These are phyloP conservation scores for Arthroderma uncinatum DNA, from an alignment of 2,329 filamentous ascomycete species.

Conservation along the genomic window DNA sequence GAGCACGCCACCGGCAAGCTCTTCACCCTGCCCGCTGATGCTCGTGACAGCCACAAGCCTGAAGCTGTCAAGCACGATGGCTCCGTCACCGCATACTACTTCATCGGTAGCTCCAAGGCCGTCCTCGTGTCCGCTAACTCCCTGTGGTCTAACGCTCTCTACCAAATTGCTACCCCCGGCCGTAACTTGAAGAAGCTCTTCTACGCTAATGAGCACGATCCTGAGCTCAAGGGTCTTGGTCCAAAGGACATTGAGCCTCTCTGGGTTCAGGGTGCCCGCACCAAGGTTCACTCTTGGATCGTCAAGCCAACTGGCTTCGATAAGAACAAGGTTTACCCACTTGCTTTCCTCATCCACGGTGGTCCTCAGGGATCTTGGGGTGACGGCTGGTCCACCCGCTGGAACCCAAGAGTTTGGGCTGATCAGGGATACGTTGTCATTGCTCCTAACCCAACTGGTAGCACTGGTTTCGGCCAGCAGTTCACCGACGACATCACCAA, in stretches of 20 bases:
- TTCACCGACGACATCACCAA: conserved; percentile 65
- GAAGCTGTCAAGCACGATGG: conserved; percentile 29
- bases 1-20: conserved; percentile 47
- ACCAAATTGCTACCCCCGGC: conserved; percentile 25
- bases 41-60: conserved; percentile 25
- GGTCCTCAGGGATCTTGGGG: conserved; percentile 68
- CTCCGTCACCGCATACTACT: conserved; percentile 21
- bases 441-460: conserved; percentile 71
- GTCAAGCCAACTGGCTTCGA: conserved; percentile 49
- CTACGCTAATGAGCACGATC: conserved; percentile 31
- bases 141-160: conserved; percentile 28
- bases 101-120: conserved; percentile 22
- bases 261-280: conserved; percentile 28
- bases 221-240: conserved; percentile 27
- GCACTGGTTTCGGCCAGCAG: conserved; percentile 68
- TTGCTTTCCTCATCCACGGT: conserved; percentile 71
- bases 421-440: conserved; percentile 81
- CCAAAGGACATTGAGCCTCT: conserved; percentile 29
- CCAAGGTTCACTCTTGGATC: conserved; percentile 32
- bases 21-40: conserved; percentile 27
- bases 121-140: conserved; percentile 26
- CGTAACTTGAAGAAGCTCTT: conserved; percentile 24
- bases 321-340: conserved; percentile 59
- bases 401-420: conserved; percentile 78
- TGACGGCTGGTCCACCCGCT: conserved; percentile 68